These are phyloP conservation scores for Globisporangium ultimum DNA, from an alignment of 352 stramenopile species.

Conservation along the genomic window DNA sequence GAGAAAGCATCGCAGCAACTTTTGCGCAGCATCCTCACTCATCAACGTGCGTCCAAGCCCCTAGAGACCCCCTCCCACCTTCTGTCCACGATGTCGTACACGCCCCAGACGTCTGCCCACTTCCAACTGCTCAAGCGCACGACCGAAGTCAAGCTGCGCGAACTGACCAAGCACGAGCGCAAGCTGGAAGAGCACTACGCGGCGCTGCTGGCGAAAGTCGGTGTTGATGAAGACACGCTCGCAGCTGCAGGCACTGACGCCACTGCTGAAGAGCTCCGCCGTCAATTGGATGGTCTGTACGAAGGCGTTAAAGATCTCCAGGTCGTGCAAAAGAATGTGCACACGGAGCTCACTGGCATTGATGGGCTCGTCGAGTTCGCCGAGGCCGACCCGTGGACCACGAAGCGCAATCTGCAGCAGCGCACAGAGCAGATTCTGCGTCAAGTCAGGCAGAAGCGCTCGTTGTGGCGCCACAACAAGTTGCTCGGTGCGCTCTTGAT, in stretches of 20 bases:
- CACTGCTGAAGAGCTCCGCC: slow-evolving; percentile 1
- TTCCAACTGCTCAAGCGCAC: slow-evolving; percentile 42
- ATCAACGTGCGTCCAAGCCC: too few species aligned
- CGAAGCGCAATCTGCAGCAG: slow-evolving; percentile 21
- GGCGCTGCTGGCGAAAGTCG: slow-evolving; percentile 19
- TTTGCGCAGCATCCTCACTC: too few species aligned
- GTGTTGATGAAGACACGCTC: not conserved
- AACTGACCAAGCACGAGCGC: slow-evolving; percentile 40
- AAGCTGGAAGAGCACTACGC: slow-evolving; percentile 39
- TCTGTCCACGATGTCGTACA: too few species aligned
- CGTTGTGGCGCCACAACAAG: slow-evolving; percentile 55
- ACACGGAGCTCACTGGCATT: slow-evolving; percentile 27
- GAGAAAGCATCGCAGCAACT: too few species aligned
- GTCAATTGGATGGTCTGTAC: slow-evolving; percentile 31
- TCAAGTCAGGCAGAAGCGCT: slow-evolving; percentile 33
- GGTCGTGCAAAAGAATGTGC: slow-evolving; percentile 37
- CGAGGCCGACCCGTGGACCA: slow-evolving; percentile 25
- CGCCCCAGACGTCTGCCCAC: slow-evolving; percentile 15
- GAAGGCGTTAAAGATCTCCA: slow-evolving; percentile 41
- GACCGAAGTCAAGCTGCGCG: slow-evolving; percentile 47
- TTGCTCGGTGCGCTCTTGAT: slow-evolving; percentile 39
- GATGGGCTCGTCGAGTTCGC: slow-evolving; percentile 37
- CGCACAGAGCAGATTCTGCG: slow-evolving; percentile 24
- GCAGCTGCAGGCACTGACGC: not conserved
- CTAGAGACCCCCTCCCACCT: too few species aligned